Evolutionary conservation across 257 asterid species (phyloP), one percentile per base, ranked within the genome.

Genomic region (Cynanchum wilfordii): DNA sequence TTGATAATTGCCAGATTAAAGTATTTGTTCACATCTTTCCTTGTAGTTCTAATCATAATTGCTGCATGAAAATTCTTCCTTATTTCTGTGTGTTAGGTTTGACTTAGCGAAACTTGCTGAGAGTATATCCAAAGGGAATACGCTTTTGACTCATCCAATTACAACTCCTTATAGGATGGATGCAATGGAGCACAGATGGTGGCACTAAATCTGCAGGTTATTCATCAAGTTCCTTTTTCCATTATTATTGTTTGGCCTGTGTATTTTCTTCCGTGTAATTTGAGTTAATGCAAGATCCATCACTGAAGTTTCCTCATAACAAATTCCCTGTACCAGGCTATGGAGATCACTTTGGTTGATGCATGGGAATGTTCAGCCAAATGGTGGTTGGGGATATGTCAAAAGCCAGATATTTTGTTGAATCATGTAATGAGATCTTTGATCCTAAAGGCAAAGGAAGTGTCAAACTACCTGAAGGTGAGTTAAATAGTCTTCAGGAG

Each of bases 131-230:
- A 52, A 90, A 90, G 80, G 98, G 97, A 70, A 89, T 79, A 74
- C 95, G 98, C 62, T 59, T n/a, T 93, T 42, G 86, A 87, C 84
- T 90, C 98, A n/a, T 93, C 98, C 82, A 93, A 93, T 80, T 93
- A 93, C 81, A 91, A 93, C 79, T 97, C 59, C 85, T 93, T 25
- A 81, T 90, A 73, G 98, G 89, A 56, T 93, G 98, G 98, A 76
- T 82, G 73, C 97, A 90, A n/a, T 76, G 98, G 98, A 84, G 97
- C 98, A 69, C 98, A 93, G 79, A 89, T 93, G 98, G 95, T 93
- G 69, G 97, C 98, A 75, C 88, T 90, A 85, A 93, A 93, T 76
- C 90, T 93, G 98, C 97, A 93, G 97, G 97, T 90, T 79, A 62
- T 84, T 19, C 44, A 65, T 73, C 63, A 71, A 7, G 63, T 73